phyloP scores from a whole-genome alignment of 805 yeast genomes.

The Ogataea haglerorum region DNA sequence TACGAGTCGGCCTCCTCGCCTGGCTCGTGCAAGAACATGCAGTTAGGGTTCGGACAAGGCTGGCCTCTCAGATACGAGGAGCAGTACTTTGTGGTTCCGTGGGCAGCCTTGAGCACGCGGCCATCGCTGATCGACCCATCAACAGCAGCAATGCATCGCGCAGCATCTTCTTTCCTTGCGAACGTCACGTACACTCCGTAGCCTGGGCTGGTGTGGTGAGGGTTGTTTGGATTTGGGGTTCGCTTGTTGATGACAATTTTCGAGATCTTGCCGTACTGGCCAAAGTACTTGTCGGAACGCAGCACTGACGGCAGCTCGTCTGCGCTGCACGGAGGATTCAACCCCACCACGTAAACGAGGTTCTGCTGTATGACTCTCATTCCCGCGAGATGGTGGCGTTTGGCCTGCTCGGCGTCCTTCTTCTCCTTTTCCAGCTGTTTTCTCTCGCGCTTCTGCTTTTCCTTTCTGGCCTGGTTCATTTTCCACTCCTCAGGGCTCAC shows the following conservation, averaged over 20 bases:
- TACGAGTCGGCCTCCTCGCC: conserved; percentile 99
- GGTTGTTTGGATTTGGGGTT: conserved; percentile 42
- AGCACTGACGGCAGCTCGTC: conserved; percentile 81
- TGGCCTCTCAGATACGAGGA: conserved; percentile 94
- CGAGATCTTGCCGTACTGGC: conserved; percentile 95
- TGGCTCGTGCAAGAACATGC: conserved; percentile 98
- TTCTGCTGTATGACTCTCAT: conserved; percentile 98
- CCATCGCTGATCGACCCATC: conserved; percentile 95
- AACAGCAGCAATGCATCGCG: conserved; percentile 85
- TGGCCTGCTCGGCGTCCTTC: conserved; percentile 81
- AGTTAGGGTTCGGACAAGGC: conserved; percentile 95
- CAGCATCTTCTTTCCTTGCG: conserved; percentile 91
- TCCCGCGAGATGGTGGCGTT: conserved; percentile 89
- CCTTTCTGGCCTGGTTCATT: conserved; percentile 73
- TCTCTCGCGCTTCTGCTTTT: conserved; percentile 75
- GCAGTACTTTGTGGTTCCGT: conserved; percentile 98
- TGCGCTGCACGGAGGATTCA: conserved; percentile 81
- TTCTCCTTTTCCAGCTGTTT: conserved; percentile 87
- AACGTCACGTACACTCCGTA: conserved; percentile 95
- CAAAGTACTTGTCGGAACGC: conserved; percentile 89
- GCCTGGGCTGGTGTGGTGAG: conserved; percentile 56
- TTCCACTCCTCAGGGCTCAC: conserved; percentile 86
- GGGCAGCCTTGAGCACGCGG: conserved; percentile 85
- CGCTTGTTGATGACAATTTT: conserved; percentile 90
- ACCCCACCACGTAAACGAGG: conserved; percentile 91